A percentile compares a stretch with the other conserved stretches of the same genome.
Evolutionary conservation across 2,329 filamentous ascomycete genomes (phyloP).

Genomic region (Diaporthe longicolla): DNA sequence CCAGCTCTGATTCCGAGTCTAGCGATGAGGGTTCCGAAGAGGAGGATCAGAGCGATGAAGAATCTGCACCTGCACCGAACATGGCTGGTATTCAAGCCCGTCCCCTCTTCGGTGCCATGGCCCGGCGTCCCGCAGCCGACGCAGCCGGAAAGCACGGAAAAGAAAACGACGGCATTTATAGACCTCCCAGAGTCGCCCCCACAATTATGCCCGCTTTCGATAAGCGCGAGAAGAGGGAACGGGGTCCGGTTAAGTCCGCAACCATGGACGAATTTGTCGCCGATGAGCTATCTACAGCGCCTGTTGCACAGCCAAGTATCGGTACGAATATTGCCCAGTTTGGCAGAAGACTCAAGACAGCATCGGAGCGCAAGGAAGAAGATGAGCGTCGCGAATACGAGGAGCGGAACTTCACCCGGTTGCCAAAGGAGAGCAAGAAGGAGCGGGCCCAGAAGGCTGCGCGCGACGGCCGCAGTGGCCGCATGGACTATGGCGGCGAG

Average conservation of each 20-base stretch:
- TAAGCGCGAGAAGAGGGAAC: constrained; percentile 72
- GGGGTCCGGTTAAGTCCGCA: constrained; percentile 78
- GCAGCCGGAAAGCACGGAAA: constrained; percentile 51
- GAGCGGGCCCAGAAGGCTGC: constrained; percentile 77
- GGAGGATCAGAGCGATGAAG: constrained; percentile 54
- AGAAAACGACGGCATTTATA: constrained; percentile 81
- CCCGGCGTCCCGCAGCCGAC: constrained; percentile 51
- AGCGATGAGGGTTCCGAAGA: constrained; percentile 52
- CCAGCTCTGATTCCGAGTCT: constrained; percentile 51
- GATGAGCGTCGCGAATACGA: constrained; percentile 88
- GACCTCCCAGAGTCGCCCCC: constrained; percentile 88
- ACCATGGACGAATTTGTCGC: constrained; percentile 94
- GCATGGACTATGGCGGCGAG: constrained; percentile 87
- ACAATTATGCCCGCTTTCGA: constrained; percentile 83
- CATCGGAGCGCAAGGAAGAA: constrained; percentile 82
- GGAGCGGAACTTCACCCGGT: constrained; percentile 89
- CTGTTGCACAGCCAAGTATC: constrained; percentile 88
- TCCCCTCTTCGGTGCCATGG: constrained; percentile 55
- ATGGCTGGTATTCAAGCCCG: constrained; percentile 51
- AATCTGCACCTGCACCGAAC: constrained; percentile 44
- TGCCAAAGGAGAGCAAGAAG: constrained; percentile 91
- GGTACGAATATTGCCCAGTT: constrained; percentile 88
- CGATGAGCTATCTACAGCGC: constrained; percentile 85
- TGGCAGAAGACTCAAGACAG: constrained; percentile 84
- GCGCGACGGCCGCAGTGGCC: constrained; percentile 61